These are phyloP conservation scores for Mycotypha africana DNA, from an alignment of 371 early-diverging fungal species.

Conservation along the genomic window DNA sequence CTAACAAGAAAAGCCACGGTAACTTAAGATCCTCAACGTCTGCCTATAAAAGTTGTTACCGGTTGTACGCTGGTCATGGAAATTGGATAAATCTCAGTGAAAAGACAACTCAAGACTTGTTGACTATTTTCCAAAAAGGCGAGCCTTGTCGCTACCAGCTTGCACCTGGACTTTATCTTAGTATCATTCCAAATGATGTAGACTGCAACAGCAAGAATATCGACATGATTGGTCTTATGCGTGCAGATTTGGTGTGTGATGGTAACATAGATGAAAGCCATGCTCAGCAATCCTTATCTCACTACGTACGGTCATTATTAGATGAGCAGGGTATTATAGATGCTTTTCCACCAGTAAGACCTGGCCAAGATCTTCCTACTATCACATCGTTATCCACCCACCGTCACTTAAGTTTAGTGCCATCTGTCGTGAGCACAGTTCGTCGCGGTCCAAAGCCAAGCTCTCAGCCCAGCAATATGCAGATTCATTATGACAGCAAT, in stretches of 20 bases:
- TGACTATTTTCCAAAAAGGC: conserved; percentile 25
- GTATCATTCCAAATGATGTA: conserved; percentile 41
- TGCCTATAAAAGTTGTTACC: conserved; percentile 17
- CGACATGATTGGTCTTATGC: conserved; percentile 35
- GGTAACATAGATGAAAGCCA: conserved; percentile 6
- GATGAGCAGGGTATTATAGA: conserved; percentile 39
- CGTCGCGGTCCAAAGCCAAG: conserved; percentile 13
- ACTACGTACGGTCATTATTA: conserved; percentile 21
- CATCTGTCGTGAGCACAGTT: conserved; percentile 15
- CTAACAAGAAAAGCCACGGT: too few species aligned
- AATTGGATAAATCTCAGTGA: conserved; percentile 35
- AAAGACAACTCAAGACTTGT: conserved; percentile 30
- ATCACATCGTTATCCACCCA: conserved; percentile 28
- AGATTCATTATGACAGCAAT: not conserved
- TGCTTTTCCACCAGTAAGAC: conserved; percentile 34
- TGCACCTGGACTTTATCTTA: conserved; percentile 24
- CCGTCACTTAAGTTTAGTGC: conserved; percentile 36
- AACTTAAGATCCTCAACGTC: too few species aligned
- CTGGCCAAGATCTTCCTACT: conserved; percentile 18
- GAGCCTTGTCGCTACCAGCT: conserved; percentile 31
- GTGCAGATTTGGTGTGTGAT: conserved; percentile 34
- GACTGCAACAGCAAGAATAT: conserved; percentile 43
- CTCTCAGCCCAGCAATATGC: not conserved
- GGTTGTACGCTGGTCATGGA: conserved; percentile 39
- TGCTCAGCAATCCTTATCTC: conserved; percentile 19